Percentiles rank a stretch among this genome's conserved stretches.
phyloP scores from a whole-genome alignment of 116 monocot genomes.

The Phalaenopsis hybrid region DNA sequence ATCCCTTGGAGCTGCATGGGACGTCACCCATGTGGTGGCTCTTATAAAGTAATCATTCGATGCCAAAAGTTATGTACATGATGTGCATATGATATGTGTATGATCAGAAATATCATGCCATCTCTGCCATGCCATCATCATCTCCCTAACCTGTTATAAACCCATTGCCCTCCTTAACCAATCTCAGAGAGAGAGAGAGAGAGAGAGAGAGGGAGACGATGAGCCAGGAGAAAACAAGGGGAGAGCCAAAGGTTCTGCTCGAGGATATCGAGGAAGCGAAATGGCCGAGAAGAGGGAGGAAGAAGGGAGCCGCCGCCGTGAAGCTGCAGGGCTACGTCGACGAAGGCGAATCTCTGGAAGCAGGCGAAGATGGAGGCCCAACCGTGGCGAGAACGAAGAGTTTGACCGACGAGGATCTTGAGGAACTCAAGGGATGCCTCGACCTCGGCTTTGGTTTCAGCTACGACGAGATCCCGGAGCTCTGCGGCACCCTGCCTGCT shows the following conservation, averaged over 20 bases:
- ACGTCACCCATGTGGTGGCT: too few relatives aligned
- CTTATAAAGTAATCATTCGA: too few relatives aligned
- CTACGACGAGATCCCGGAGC: conserved; percentile 73
- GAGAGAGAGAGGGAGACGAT: neutral
- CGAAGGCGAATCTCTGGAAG: neutral
- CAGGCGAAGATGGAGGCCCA: conserved; percentile 1
- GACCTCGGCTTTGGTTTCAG: conserved; percentile 74
- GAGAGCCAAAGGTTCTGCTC: neutral
- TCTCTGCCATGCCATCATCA: neutral
- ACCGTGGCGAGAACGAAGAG: conserved; percentile 49
- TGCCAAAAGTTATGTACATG: too few relatives aligned
- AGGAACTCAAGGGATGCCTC: conserved; percentile 67
- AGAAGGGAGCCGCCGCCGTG: conserved; percentile 20
- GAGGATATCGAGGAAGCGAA: neutral
- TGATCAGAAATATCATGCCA: neutral
- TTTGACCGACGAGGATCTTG: conserved; percentile 68
- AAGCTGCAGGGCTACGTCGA: conserved; percentile 61
- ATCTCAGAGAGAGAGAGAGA: neutral
- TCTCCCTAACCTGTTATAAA: neutral
- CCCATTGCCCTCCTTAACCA: neutral
- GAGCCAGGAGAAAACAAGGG: neutral
- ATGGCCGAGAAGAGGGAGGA: neutral
- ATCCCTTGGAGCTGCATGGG: too few relatives aligned
- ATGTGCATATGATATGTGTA: neutral
- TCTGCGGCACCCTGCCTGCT: conserved; percentile 60